phyloP scores from a whole-genome alignment of 2,329 filamentous ascomycete genomes.

The Fusarium sp. region DNA sequence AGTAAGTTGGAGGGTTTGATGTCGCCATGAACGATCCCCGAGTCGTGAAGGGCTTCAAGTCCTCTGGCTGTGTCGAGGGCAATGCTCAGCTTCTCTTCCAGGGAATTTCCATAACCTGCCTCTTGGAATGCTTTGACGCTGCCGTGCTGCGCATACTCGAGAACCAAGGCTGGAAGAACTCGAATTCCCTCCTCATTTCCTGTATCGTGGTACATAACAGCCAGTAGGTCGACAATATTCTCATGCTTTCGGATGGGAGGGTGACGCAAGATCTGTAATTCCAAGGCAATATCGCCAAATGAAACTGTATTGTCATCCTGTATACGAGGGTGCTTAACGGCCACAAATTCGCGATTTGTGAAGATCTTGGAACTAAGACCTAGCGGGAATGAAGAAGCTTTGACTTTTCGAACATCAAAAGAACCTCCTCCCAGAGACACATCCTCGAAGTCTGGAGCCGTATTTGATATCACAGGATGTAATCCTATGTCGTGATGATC shows the following conservation, averaged over 20 bases:
- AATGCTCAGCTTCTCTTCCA: neutral
- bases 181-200: constrained; percentile 6
- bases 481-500: neutral
- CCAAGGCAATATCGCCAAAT: constrained; percentile 6
- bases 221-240: constrained; percentile 8
- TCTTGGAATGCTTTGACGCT: constrained; percentile 14
- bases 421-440: constrained; percentile 13
- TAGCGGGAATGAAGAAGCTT: constrained; percentile 5
- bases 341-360: neutral
- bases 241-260: constrained; percentile 6
- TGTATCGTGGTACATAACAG: constrained; percentile 11
- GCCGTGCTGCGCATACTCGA: constrained; percentile 11
- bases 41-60: neutral
- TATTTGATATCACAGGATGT: constrained; percentile 9
- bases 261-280: constrained; percentile 9
- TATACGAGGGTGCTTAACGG: constrained; percentile 6
- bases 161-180: constrained; percentile 2
- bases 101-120: constrained; percentile 2
- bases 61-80: constrained; percentile 1
- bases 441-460: neutral
- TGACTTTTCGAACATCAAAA: constrained; percentile 14
- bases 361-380: constrained; percentile 3
- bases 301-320: constrained; percentile 1
- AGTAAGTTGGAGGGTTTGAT: constrained; percentile 15
- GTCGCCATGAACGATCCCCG: constrained; percentile 4